Percentiles rank a stretch among this genome's conserved stretches.
Evolutionary conservation across 75 land plant species (phyloP).

Genomic region (Gnetum montanum): DNA sequence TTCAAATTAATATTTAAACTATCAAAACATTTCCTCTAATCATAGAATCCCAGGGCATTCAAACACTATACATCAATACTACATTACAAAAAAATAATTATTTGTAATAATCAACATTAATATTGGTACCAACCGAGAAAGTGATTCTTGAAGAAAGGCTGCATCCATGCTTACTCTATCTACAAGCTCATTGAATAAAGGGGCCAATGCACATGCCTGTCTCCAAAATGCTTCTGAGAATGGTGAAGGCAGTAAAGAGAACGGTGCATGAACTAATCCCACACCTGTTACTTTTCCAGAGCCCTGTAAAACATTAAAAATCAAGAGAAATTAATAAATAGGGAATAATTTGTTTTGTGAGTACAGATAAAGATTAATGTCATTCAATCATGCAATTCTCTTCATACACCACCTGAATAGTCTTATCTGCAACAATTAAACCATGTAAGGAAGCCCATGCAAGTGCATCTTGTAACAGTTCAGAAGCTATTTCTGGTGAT

Average conservation of each 20-base stretch:
- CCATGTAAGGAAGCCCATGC: slow-evolving; percentile 91
- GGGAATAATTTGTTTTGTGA: not conserved
- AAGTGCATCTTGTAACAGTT: slow-evolving; percentile 65
- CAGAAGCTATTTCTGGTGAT: slow-evolving; percentile 18
- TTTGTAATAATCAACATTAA: too few species aligned
- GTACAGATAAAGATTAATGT: not conserved
- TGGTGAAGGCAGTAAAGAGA: slow-evolving; percentile 70
- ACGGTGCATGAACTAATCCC: slow-evolving; percentile 90
- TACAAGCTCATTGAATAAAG: slow-evolving; percentile 81
- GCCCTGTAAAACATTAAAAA: slow-evolving; percentile 28
- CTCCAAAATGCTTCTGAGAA: slow-evolving; percentile 60
- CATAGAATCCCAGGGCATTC: too few species aligned
- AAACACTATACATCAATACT: too few species aligned
- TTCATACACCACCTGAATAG: slow-evolving; percentile 26
- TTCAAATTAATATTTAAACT: too few species aligned
- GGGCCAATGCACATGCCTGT: slow-evolving; percentile 85
- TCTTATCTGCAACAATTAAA: slow-evolving; percentile 66
- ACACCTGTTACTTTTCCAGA: slow-evolving; percentile 80
- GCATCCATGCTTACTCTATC: slow-evolving; percentile 87
- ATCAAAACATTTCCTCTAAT: too few species aligned
- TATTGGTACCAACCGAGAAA: slow-evolving; percentile 90
- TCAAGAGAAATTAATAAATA: not conserved
- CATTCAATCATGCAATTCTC: not conserved
- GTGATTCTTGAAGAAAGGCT: slow-evolving; percentile 65
- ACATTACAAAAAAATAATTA: too few species aligned